Evolutionary conservation across 2,329 filamentous ascomycete species (phyloP), one percentile per base, ranked within the genome.

Genomic region (Venturia carpophila): DNA sequence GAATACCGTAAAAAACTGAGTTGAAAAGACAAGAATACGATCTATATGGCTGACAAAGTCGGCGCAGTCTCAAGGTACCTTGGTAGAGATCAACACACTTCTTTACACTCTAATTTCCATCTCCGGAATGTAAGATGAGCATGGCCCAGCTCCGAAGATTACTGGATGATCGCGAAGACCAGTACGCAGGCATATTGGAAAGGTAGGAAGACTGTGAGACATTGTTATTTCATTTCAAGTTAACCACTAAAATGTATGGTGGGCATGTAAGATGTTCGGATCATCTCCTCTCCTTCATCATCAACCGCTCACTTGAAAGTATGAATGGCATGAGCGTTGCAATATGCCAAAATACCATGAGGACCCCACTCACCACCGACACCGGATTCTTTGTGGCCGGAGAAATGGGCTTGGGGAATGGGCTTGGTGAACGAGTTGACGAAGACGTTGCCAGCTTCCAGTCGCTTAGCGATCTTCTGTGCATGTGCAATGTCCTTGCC

Each of bases 341-440:
- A 78, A 70, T 79, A 80, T 6, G 78, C 74, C 67, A 80, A 73
- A 64, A 80, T 70, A 62, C 79, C 79, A 42, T 75, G 71, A 37
- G 72, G 72, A 9, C 77, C 77, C 78, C 77, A 79, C 75, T 95
- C 91, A 65, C 89, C 85, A 56, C 90, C 90, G 66, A 92, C 89
- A 67, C 91, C 90, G 34, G 80, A 85, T 77, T 91, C 84, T 78
- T 92, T 93, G 80, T 84, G 91, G 0, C 91, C 91, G 64, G 88
- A 87, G 69, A 92, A 92, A 69, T 76, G 73, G 5, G 79, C 80
- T 68, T 77, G 73, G 0, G 80, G 77, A 4, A 76, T 79, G 0
- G 76, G 75, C 71, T 79, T 78, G 71, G 80, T 77, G 66, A 73
- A 80, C 24, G 75, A 79, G 73, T 86, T 86, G 65, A 85, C 76